Evolutionary conservation across 1,284 basidiomycete genomes (phyloP), one percentile per base, ranked within the genome.

Genomic region (Microbotryum saponariae): DNA sequence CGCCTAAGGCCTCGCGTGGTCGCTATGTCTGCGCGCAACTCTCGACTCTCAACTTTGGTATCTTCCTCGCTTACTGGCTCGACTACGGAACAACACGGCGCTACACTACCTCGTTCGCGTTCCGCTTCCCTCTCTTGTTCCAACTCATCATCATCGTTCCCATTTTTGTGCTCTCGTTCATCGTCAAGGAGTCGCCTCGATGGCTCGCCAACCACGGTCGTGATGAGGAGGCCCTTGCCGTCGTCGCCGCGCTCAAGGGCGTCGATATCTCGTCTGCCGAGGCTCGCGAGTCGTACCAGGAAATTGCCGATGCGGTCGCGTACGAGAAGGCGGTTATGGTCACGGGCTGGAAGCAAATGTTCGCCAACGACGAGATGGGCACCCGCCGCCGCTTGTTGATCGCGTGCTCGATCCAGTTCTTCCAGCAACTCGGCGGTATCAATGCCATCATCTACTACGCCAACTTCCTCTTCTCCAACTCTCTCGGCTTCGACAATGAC

Each of bases 341-440:
- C 20, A 70, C 70, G 4, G 63, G 61, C 21, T 76, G 73, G 72
- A 50, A 51, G 29, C 70, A 72, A 47, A 64, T 76, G 25, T 70
- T 75, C 48, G 58, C 62, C 42, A 62, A 70, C 31, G 75, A 73
- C 61, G 63, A 69, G 51, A 60, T 73, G 44, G 66, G 68, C 21
- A 73, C 71, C 20, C 66, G 73, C 25, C 64, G 70, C 42, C 69
- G 76, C 21, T 66, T 76, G 10, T 59, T 74, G 31, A 76, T 76
- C 57, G 73, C 73, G 16, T 76, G 73, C 58, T 70, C 72, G 6
- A 73, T 76, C 55, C 75, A 76, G 61, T 74, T 73, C 47, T 65
- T 62, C 49, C 42, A 46, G 42, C 75, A 76, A 65, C 67, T 75
- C 33, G 69, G 70, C 14, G 73, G 73, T 16, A 74, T 74, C 66